Conservation (phyloP, 768 basidiomycete species). For the Leccinum variicolor region DNA sequence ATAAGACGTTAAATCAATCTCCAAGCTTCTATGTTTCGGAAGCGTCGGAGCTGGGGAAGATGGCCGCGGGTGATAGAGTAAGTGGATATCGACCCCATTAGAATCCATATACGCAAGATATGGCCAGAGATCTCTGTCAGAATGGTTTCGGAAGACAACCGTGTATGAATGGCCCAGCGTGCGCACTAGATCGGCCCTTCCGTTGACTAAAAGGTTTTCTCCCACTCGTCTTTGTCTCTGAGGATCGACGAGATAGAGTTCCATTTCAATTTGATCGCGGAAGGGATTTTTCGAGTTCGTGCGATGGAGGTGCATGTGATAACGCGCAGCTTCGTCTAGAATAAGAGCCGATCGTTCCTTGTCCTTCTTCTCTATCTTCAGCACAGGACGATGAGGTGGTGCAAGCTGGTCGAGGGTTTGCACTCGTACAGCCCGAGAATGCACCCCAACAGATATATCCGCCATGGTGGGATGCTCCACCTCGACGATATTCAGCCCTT, state of each 20-base stretch:
- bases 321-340: conserved; percentile 55
- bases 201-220: conserved; percentile 45
- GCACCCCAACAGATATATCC: conserved; percentile 49
- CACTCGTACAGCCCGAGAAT: conserved; percentile 38
- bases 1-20: conserved; percentile 40
- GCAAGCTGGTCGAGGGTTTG: conserved; percentile 45
- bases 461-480: conserved; percentile 44
- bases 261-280: conserved; percentile 47
- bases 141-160: conserved; percentile 47
- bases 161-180: conserved; percentile 43
- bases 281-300: conserved; percentile 48
- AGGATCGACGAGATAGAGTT: conserved; percentile 49
- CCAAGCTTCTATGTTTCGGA: conserved; percentile 35
- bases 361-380: conserved; percentile 37
- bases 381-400: conserved; percentile 32
- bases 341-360: conserved; percentile 37
- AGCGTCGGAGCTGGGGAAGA: conserved; percentile 41
- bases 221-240: conserved; percentile 41
- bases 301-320: conserved; percentile 55
- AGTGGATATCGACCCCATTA: conserved; percentile 48
- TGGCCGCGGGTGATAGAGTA: conserved; percentile 51
- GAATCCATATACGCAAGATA: conserved; percentile 63
- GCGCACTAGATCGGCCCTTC: conserved; percentile 46
- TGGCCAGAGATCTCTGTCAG: conserved; percentile 56
- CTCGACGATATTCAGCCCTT: conserved; percentile 44